Percentiles rank a stretch among this genome's conserved stretches.
phyloP scores from a whole-genome alignment of 2,329 filamentous ascomycete genomes.

The Parascedosporium putredinis region DNA sequence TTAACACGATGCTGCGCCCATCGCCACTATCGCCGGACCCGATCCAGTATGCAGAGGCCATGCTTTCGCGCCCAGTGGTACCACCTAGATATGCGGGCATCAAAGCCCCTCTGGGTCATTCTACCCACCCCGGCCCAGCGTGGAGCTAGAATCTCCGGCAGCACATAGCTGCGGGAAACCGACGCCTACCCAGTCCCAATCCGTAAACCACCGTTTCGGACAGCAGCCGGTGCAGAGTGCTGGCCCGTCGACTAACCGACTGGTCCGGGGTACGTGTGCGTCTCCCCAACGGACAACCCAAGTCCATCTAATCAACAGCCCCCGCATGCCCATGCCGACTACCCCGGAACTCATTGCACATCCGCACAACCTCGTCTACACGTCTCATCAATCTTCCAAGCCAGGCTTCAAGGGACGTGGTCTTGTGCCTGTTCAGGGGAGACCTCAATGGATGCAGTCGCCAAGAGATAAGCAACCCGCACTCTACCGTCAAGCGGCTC shows the following conservation, averaged over 20 bases:
- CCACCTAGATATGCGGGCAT: neutral
- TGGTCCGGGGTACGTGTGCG: neutral
- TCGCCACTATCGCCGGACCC: neutral
- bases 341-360: neutral
- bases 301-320: neutral
- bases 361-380: neutral
- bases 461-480: neutral
- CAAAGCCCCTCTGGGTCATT: neutral
- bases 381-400: neutral
- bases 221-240: neutral
- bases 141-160: neutral
- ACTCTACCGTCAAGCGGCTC: neutral
- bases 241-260: neutral
- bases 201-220: neutral
- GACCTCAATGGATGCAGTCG: neutral
- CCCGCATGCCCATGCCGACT: neutral
- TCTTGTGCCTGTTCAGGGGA: neutral
- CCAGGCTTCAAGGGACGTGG: neutral
- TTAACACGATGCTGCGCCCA: no score
- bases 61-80: neutral
- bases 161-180: neutral
- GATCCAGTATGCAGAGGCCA: neutral
- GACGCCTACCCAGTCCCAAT: neutral
- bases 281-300: neutral
- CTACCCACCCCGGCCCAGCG: neutral